These are phyloP conservation scores for Parafenestella ontariensis DNA, from an alignment of 2,329 filamentous ascomycete genomes.

Conservation along the genomic window DNA sequence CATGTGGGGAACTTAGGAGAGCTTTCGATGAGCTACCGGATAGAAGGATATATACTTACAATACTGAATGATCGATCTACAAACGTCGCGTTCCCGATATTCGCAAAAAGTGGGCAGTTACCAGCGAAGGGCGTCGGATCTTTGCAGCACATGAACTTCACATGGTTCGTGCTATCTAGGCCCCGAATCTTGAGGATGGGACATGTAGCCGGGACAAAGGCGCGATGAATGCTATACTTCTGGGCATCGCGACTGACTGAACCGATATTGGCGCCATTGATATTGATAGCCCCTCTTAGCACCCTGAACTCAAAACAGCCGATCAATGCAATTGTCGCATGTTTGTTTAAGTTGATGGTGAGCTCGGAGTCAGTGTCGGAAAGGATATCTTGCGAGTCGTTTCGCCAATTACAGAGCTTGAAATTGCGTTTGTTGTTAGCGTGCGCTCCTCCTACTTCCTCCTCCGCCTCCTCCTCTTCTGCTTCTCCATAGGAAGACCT, in stretches of 20 bases:
- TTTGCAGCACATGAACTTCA: conserved; percentile 56
- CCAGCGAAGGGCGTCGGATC: conserved; percentile 62
- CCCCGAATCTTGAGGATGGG: conserved; percentile 69
- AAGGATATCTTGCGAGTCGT: conserved; percentile 26
- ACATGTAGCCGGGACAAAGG: conserved; percentile 73
- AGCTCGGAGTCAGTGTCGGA: conserved; percentile 34
- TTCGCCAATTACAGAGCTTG: conserved; percentile 44
- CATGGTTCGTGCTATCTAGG: conserved; percentile 61
- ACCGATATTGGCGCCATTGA: conserved; percentile 70
- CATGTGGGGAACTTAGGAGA: not conserved
- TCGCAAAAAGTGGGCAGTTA: conserved; percentile 71
- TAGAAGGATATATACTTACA: conserved; percentile 31
- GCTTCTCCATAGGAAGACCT: not conserved
- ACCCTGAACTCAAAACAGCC: conserved; percentile 74
- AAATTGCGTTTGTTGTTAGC: conserved; percentile 22
- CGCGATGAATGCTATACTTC: conserved; percentile 50
- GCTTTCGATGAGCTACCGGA: not conserved
- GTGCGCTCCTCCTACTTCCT: conserved; percentile 13
- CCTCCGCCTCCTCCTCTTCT: conserved; percentile 28
- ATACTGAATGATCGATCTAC: conserved; percentile 40
- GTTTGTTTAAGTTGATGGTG: conserved; percentile 37
- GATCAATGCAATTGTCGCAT: conserved; percentile 52
- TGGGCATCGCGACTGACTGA: conserved; percentile 44
- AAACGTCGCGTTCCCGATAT: conserved; percentile 66
- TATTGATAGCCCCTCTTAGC: conserved; percentile 65